These are phyloP conservation scores for Ustilago curta DNA, from an alignment of 1,284 basidiomycete species.

Conservation along the genomic window DNA sequence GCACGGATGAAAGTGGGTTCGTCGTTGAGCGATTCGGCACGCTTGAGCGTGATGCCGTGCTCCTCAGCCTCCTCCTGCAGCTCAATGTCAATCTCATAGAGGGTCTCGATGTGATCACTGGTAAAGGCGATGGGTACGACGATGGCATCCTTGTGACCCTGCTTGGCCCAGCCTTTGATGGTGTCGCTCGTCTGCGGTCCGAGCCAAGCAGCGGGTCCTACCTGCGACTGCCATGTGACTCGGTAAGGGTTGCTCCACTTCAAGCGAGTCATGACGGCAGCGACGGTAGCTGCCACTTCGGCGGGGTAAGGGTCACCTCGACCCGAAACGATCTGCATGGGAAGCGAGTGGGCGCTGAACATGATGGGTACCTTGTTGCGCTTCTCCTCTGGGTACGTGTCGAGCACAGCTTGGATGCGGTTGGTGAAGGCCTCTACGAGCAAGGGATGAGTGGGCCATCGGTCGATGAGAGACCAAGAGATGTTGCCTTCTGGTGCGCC, in stretches of 20 bases:
- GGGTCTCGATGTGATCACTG: conserved; percentile 97
- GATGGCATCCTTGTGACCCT: conserved; percentile 87
- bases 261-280: conserved; percentile 64
- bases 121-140: conserved; percentile 98
- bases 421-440: conserved; percentile 93
- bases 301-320: conserved; percentile 97
- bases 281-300: conserved; percentile 90
- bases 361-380: conserved; percentile 84
- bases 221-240: conserved; percentile 97
- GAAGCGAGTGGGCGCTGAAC: conserved; percentile 97
- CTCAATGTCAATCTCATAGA: conserved; percentile 96
- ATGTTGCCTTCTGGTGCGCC: conserved; percentile 74
- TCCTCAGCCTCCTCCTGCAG: conserved; percentile 82
- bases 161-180: conserved; percentile 88
- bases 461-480: conserved; percentile 96
- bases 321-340: conserved; percentile 74
- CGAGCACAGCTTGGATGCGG: conserved; percentile 85
- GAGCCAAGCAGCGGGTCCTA: conserved; percentile 98
- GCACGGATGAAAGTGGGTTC: conserved; percentile 98
- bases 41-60: conserved; percentile 89
- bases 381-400: conserved; percentile 77
- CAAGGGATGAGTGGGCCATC: conserved; percentile 95
- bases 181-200: conserved; percentile 94
- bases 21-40: conserved; percentile 95
- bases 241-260: conserved; percentile 75